Evolutionary conservation across 306 rosid genomes (phyloP), one percentile per base, ranked within the genome.

Genomic region (Cercis canadensis): DNA sequence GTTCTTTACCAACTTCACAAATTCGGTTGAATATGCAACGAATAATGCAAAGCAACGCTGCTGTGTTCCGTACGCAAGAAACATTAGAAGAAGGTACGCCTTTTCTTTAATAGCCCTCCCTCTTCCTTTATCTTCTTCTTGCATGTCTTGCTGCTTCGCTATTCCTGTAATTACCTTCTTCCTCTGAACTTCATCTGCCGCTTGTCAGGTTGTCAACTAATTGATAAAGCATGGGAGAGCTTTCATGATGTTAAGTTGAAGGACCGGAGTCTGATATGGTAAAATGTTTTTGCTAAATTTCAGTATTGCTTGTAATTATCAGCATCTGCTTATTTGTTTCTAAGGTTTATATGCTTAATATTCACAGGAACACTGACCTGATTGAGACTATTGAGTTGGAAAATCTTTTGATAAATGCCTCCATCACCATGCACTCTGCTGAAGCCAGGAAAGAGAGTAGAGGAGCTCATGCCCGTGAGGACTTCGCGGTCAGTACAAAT

Each of bases 391-490:
- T 92, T 46, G 97, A 92, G 75, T 62, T 92, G 83, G 97, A 92
- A 86, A 92, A 92, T 74, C 96, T 92, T 62, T 79, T 92, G 84
- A 89, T 92, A 82, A 92, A 89, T 87, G 96, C 97, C 44, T 82
- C 84, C 69, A 58, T 92, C 84, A 92, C 97, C 63, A 89, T 92
- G 96, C 88, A 85, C 80, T 92, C 97, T 46, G 97, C 97, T 67
- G 97, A 92, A 84, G 97, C 96, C 65, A 85, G 97, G 90, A 87
- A 92, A 85, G 97, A 92, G 76, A 89, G 97, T 71, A 81, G 97
- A 82, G 97, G 97, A 59, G 97, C 97, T 29, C 97, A 92, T 75
- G 97, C 97, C 45, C 97, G 92, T 13, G 97, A 92, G 81, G 97
- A 92, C 65, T 92, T 87, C 73, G 68, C 84, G 37, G 97, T 89